Base-by-base conservation (phyloP, 768 basidiomycete species). In the Cystofilobasidium macerans region DNA sequence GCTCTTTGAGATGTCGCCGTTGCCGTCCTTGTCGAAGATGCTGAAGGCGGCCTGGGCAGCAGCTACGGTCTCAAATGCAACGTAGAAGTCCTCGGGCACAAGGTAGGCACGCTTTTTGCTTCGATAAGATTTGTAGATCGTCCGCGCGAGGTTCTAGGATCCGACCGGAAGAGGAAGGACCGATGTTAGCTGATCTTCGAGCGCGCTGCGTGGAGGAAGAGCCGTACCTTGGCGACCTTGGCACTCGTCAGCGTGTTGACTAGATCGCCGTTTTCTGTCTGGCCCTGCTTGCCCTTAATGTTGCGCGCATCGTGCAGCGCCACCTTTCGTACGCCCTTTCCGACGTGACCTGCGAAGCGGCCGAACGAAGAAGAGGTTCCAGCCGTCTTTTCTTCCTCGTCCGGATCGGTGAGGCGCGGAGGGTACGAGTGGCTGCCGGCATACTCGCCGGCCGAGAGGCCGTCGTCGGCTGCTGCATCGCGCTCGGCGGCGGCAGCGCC, bases 1-100 rank as follows among this genome's bases (percentile, higher is more conserved):
- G n/a, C 82, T 78, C 42, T 84, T 82, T 18, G 85, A 84, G 63
- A 88, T 79, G 72, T 89, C 87, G 11, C 86, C 86, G 69, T 89
- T 87, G 72, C 82, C 80, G 73, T 89, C 88, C 30, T 35, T 62
- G 53, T 61, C 59, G 24, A 61, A 67, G 45, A 88, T 81, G 57
- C 81, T 81, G 79, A 89, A 89, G 2, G 87, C 88, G 14, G 78
- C 79, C 66, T 82, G 78, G 18, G 86, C 85, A 26, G 80, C 80
- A 51, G 77, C 80, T 14, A 77, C 74, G n/a, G 81, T 81, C 22
- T 79, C 71, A 71, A 86, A 89, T 14, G 84, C 87, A 9, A 85
- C 83, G 64, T 81, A 79, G 71, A 89, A 86, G 74, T 89, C 88
- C 24, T 79, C 75, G n/a, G 86, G 79, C 45, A 84, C 71, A 61